Conservation (phyloP, 75 land plant genomes). For the Cunninghamia lanceolata region DNA sequence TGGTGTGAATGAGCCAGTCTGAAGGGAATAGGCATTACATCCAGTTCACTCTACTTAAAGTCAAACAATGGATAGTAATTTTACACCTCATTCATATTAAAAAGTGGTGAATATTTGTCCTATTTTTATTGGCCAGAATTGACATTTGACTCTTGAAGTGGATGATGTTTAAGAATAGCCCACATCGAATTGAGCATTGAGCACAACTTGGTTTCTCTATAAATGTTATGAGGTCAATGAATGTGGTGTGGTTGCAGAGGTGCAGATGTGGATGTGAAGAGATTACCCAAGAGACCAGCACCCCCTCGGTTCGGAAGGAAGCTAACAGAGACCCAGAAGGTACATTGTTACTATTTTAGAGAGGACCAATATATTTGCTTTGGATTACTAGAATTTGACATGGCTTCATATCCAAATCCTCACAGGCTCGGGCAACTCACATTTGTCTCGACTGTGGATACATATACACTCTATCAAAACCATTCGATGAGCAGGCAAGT, state of each 20-base stretch:
- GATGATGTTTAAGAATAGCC: too few species aligned
- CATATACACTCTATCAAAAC: constrained; percentile 77
- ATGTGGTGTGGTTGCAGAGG: constrained; percentile 38
- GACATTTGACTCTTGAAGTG: too few species aligned
- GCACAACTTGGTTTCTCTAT: not conserved
- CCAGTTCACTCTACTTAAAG: too few species aligned
- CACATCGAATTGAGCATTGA: not conserved
- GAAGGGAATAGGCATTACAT: not conserved
- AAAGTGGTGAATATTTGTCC: too few species aligned
- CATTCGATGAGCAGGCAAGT: constrained; percentile 95
- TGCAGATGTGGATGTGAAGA: constrained; percentile 70
- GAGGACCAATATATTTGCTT: not conserved
- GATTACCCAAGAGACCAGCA: constrained; percentile 85
- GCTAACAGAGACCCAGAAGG: constrained; percentile 94
- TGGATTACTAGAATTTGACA: not conserved
- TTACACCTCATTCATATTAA: too few species aligned
- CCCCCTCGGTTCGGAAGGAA: constrained; percentile 95
- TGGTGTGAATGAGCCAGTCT: not conserved
- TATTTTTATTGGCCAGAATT: too few species aligned
- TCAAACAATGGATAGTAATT: too few species aligned
- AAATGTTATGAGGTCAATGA: not conserved
- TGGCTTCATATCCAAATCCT: not conserved
- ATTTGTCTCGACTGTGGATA: constrained; percentile 98
- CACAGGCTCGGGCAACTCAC: constrained; percentile 92
- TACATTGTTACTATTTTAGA: constrained; percentile 4